These are phyloP conservation scores for Tetracladium setigerum DNA, from an alignment of 495 filamentous ascomycete species.

Conservation along the genomic window DNA sequence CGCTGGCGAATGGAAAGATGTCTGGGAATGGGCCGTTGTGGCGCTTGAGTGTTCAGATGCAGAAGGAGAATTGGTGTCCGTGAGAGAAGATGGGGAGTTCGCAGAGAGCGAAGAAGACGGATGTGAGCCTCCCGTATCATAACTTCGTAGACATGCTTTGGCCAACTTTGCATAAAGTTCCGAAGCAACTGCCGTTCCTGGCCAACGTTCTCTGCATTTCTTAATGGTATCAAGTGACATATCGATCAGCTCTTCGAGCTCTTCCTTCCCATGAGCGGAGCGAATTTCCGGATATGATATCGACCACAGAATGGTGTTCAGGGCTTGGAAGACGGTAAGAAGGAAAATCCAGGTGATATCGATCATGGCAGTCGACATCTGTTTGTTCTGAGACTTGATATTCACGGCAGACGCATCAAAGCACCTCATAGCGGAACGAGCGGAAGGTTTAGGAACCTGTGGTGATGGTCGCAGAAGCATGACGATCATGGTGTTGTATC, in stretches of 20 bases:
- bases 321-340: slow-evolving; percentile 74
- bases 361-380: slow-evolving; percentile 63
- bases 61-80: slow-evolving; percentile 35
- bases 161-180: slow-evolving; percentile 74
- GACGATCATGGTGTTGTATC: slow-evolving; percentile 78
- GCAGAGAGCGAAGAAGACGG: slow-evolving; percentile 52
- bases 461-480: slow-evolving; percentile 82
- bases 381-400: slow-evolving; percentile 66
- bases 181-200: slow-evolving; percentile 75
- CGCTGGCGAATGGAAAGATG: slow-evolving; percentile 28
- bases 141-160: slow-evolving; percentile 76
- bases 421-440: slow-evolving; percentile 64
- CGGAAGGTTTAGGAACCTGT: slow-evolving; percentile 76
- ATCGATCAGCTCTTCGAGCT: slow-evolving; percentile 63
- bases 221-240: slow-evolving; percentile 67
- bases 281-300: slow-evolving; percentile 80
- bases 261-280: slow-evolving; percentile 53
- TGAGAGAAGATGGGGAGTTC: slow-evolving; percentile 50
- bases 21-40: slow-evolving; percentile 17
- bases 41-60: slow-evolving; percentile 20
- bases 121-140: slow-evolving; percentile 43
- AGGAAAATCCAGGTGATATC: slow-evolving; percentile 92
- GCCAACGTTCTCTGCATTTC: slow-evolving; percentile 75
- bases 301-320: slow-evolving; percentile 84
- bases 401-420: slow-evolving; percentile 76